Base-by-base conservation (phyloP, 768 basidiomycete genomes). In the Mycena rosella region DNA sequence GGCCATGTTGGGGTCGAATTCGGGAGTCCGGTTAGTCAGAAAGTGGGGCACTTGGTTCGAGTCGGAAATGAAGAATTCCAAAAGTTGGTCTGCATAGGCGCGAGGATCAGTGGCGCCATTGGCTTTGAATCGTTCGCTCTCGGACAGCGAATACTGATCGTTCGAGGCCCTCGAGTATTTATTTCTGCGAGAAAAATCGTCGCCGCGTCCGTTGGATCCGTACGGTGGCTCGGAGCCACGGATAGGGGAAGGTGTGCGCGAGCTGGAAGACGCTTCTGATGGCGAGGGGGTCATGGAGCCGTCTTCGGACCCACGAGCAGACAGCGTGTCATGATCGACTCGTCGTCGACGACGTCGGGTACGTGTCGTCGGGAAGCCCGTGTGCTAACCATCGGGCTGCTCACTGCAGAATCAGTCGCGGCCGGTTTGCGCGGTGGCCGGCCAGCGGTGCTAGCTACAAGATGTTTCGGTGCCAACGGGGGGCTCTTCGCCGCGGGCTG, bases 1-100 rank as follows among this genome's bases (percentile, higher is more conserved):
- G 36, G 92, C 90, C 84, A 96, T 93, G 74, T 99, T 96, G 15
- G 98, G 90, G 77, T 99, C 96, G 77, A 98, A 96, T 79, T 98
- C 94, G 44, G 87, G 75, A 7, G 97, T 96, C 18, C 96, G 98
- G 44, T 86, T 87, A 67, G 97, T 90, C 72, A 99, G 90, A 63
- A 98, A 83, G 26, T 88, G 85, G 11, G 98, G 98, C 32, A 96
- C 90, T 75, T 95, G 93, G 68, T 93, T 92, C 44, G 96, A 94
- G 79, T 99, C 98, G 49, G 97, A 97, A 72, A 99, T 96, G 79
- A 99, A 99, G 81, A 98, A 99, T 82, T 98, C 97, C 72, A 99
- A 85, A 66, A 99, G 96, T 77, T 96, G 94, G 79, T 99, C 96
- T 38, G 92, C 95, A 75, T 99, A 98, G n/a, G 87, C 83, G 45